Evolutionary conservation across 108 stramenopile species (phyloP).

Genomic region (Cyclotella cryptica): DNA sequence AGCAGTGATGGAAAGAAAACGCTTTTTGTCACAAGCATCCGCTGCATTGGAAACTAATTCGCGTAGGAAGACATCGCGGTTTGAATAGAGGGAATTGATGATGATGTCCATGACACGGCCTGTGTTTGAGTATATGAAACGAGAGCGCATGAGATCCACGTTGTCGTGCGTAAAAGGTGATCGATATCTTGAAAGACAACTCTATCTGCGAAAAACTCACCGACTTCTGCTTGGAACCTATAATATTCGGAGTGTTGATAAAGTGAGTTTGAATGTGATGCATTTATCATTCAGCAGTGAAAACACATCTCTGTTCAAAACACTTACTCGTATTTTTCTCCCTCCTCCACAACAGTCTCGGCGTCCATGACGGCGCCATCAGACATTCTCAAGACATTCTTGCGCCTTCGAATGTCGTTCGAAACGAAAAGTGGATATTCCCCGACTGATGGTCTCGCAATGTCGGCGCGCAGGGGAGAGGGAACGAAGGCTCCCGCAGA

Average conservation of each 20-base stretch:
- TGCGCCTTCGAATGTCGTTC: too few relatives aligned
- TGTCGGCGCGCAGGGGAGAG: neutral
- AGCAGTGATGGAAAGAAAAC: slow-evolving; percentile 88
- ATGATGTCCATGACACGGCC: slow-evolving; percentile 98
- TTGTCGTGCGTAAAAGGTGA: too few relatives aligned
- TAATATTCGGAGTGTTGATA: neutral
- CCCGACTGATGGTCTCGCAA: too few relatives aligned
- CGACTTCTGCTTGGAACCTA: slow-evolving; percentile 86
- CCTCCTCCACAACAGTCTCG: slow-evolving; percentile 32
- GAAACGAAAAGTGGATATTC: too few relatives aligned
- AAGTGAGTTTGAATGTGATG: neutral
- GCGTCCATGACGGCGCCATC: slow-evolving; percentile 43
- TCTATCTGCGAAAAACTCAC: too few relatives aligned
- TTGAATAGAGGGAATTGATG: slow-evolving; percentile 97
- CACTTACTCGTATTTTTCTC: slow-evolving; percentile 76
- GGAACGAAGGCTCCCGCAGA: slow-evolving; percentile 24
- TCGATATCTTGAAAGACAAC: too few relatives aligned
- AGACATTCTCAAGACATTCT: slow-evolving; percentile 29
- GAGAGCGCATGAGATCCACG: too few relatives aligned
- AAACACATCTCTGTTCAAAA: slow-evolving; percentile 18
- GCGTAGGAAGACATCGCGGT: slow-evolving; percentile 82
- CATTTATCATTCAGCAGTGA: neutral
- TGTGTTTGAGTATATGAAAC: slow-evolving; percentile 41
- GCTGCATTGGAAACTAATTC: slow-evolving; percentile 94
- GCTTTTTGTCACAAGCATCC: slow-evolving; percentile 99